Evolutionary conservation across 169 alveolate genomes (phyloP).

Genomic region (Perkinsus marinus): DNA sequence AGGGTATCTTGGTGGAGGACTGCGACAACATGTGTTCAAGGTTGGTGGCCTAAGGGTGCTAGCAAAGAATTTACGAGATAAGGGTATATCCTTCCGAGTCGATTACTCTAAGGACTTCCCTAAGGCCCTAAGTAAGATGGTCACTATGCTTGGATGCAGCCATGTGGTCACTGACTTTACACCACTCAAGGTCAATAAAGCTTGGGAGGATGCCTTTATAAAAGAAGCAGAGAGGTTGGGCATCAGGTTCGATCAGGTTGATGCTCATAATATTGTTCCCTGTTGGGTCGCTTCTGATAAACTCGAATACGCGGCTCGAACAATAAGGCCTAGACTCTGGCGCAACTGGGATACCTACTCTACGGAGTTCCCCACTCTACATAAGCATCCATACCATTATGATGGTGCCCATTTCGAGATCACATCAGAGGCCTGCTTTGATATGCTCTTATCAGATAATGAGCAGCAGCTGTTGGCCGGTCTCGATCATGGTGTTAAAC

Average conservation of each 20-base stretch:
- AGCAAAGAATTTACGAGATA: not conserved
- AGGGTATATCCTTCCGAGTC: not conserved
- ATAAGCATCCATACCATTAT: not conserved
- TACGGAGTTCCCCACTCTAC: not conserved
- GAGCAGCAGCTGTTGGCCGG: not conserved
- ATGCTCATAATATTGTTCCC: constrained; percentile 39
- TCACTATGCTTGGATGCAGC: not conserved
- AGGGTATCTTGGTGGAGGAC: not conserved
- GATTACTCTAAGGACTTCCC: not conserved
- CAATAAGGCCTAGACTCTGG: not conserved
- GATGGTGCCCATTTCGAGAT: not conserved
- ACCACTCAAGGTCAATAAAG: not conserved
- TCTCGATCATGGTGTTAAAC: not conserved
- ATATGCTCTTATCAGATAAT: not conserved
- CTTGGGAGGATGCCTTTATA: not conserved
- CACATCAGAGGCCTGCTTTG: not conserved
- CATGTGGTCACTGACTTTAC: not conserved
- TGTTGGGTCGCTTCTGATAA: constrained; percentile 37
- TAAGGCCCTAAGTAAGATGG: not conserved
- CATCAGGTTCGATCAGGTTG: constrained; percentile 18
- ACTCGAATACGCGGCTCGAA: constrained; percentile 23
- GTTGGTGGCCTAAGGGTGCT: not conserved
- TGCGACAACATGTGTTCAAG: not conserved
- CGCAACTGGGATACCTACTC: not conserved
- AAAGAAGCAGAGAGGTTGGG: not conserved